Percentiles rank a stretch among this genome's conserved stretches.
These are phyloP conservation scores for Solanum chmielewskii DNA, from an alignment of 257 asterid genomes.

Conservation along the genomic window DNA sequence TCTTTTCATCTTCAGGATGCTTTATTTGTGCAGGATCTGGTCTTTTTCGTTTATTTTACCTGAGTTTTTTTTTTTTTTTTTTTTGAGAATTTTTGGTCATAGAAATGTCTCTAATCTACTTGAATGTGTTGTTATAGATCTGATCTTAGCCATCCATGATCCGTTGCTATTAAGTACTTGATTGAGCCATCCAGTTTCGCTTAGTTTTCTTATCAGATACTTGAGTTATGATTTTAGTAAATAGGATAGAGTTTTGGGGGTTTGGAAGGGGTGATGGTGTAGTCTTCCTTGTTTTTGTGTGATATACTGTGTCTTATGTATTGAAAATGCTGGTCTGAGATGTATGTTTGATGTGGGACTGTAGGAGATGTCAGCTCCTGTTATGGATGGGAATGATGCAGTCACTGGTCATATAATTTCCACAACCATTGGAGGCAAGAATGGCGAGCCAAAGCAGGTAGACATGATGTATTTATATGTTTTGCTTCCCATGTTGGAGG, in stretches of 20 bases:
- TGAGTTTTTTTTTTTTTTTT: neutral
- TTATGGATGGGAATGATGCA: conserved; percentile 55
- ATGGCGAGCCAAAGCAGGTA: conserved; percentile 97
- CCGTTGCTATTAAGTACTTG: neutral
- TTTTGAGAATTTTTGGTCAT: neutral
- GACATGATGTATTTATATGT: neutral
- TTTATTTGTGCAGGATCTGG: neutral
- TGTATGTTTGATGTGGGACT: conserved; percentile 7
- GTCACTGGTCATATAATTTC: conserved; percentile 91
- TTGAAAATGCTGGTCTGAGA: neutral
- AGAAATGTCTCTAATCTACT: neutral
- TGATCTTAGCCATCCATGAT: neutral
- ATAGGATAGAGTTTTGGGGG: neutral
- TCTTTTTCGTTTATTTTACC: neutral
- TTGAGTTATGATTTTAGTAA: neutral
- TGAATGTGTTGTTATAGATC: neutral
- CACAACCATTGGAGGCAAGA: conserved; percentile 86
- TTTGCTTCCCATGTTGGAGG: neutral
- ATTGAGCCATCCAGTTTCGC: neutral
- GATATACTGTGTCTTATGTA: neutral
- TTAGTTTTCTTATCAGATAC: neutral
- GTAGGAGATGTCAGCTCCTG: conserved; percentile 76
- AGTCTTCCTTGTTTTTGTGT: neutral
- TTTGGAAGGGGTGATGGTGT: neutral
- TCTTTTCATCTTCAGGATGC: neutral